These are phyloP conservation scores for Geosiphon pyriformis DNA, from an alignment of 192 early-diverging fungal genomes.

Conservation along the genomic window DNA sequence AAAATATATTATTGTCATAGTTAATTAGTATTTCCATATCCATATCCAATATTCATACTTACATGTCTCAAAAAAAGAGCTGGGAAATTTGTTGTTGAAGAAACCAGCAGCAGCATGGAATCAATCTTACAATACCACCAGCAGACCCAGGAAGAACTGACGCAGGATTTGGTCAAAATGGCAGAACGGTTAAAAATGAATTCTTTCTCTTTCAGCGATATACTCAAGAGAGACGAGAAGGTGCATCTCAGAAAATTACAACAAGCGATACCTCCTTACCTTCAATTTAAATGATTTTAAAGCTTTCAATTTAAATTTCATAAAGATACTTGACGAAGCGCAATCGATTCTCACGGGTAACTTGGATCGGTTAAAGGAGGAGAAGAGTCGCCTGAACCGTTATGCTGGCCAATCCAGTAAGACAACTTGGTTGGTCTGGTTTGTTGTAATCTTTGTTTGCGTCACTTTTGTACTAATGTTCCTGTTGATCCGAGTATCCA, in stretches of 20 bases:
- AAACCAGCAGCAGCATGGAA: conserved; percentile 34
- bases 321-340: conserved; percentile 35
- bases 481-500: conserved; percentile 14
- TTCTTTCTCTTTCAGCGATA: conserved; percentile 38
- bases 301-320: background rate
- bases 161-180: conserved; percentile 42
- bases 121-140: conserved; percentile 45
- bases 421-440: conserved; percentile 44
- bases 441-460: conserved; percentile 39
- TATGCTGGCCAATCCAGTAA: conserved; percentile 40
- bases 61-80: background rate
- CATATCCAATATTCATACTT: background rate
- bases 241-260: conserved; percentile 17
- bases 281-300: background rate
- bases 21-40: background rate
- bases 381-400: conserved; percentile 30
- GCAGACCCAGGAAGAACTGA: conserved; percentile 45
- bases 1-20: background rate
- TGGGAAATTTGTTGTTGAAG: conserved; percentile 22
- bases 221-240: conserved; percentile 37
- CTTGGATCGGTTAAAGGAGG: conserved; percentile 31
- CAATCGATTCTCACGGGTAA: conserved; percentile 35
- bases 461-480: conserved; percentile 41
- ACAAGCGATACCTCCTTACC: background rate
- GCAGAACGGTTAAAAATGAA: conserved; percentile 47